phyloP scores from a whole-genome alignment of 441 rosid genomes.

The Iberis amara region DNA sequence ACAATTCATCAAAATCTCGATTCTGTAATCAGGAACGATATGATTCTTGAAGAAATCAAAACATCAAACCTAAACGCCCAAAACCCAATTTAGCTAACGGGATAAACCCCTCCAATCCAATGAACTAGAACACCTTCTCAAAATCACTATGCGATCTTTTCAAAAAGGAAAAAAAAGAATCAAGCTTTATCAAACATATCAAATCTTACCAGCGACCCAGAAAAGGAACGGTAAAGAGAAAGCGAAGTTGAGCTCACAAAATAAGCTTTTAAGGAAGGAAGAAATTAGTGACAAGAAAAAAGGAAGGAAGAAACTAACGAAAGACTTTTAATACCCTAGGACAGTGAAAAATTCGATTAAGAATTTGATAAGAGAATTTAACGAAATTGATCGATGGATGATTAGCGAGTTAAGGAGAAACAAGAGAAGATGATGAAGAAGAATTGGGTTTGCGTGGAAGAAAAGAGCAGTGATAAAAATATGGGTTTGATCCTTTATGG shows the following conservation, averaged over 20 bases:
- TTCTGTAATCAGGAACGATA: constrained; percentile 8
- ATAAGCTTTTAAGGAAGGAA: not conserved
- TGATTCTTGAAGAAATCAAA: not conserved
- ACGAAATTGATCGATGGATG: constrained; percentile 21
- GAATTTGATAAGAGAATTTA: not conserved
- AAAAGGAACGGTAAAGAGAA: constrained; percentile 17
- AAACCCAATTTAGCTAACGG: constrained; percentile 1
- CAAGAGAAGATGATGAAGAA: constrained; percentile 1
- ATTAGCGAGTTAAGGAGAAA: constrained; percentile 2
- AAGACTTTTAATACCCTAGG: not conserved
- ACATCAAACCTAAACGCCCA: constrained; percentile 1
- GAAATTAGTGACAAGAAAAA: too few relatives aligned
- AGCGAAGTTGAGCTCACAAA: constrained; percentile 27
- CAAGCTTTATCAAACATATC: constrained; percentile 19
- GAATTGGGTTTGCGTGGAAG: constrained; percentile 37
- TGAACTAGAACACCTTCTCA: not conserved
- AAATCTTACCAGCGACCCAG: constrained; percentile 31
- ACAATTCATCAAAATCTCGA: not conserved
- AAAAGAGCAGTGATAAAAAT: constrained; percentile 23
- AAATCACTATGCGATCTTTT: constrained; percentile 9
- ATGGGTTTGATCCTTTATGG: constrained; percentile 16
- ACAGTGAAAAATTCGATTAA: constrained; percentile 18
- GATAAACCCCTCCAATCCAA: not conserved
- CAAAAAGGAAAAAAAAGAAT: not conserved
- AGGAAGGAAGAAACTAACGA: constrained; percentile 11